phyloP scores from a whole-genome alignment of 2,329 filamentous ascomycete species.

The Exophiala bonariae region DNA sequence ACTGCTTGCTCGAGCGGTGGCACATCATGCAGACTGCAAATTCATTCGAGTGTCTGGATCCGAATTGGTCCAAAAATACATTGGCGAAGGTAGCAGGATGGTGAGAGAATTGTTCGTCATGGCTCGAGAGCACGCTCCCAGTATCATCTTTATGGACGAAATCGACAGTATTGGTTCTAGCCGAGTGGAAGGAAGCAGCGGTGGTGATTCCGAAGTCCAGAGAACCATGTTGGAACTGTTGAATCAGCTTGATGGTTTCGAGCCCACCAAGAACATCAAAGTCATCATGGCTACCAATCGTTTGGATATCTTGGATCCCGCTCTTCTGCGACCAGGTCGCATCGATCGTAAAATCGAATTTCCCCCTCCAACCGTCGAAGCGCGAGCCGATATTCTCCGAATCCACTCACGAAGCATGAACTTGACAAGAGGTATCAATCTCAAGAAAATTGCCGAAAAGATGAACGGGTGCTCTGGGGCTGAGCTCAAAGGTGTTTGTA shows the following conservation, averaged over 20 bases:
- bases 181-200: slow-evolving; percentile 90
- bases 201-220: slow-evolving; percentile 96
- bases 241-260: slow-evolving; percentile 97
- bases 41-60: slow-evolving; percentile 97
- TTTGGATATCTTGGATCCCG: slow-evolving; percentile 94
- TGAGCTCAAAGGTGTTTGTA: slow-evolving; percentile 98
- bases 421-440: slow-evolving; percentile 91
- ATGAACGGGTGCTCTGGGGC: slow-evolving; percentile 99
- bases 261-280: slow-evolving; percentile 99
- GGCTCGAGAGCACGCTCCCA: slow-evolving; percentile 95
- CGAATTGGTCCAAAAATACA: slow-evolving; percentile 98
- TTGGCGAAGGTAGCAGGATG: slow-evolving; percentile 97
- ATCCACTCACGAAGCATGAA: slow-evolving; percentile 99
- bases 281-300: slow-evolving; percentile 99
- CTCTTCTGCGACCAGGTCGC: slow-evolving; percentile 88
- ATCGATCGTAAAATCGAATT: slow-evolving; percentile 99
- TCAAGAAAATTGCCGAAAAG: slow-evolving; percentile 98
- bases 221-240: slow-evolving; percentile 97
- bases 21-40: slow-evolving; percentile 98
- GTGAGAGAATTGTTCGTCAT: slow-evolving; percentile 98
- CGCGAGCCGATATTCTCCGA: slow-evolving; percentile 92
- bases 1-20: slow-evolving; percentile 87
- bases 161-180: slow-evolving; percentile 98
- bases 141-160: slow-evolving; percentile 99
- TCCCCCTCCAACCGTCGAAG: slow-evolving; percentile 93